Evolutionary conservation across 2,329 filamentous ascomycete genomes (phyloP).

Genomic region (Myriosclerotinia scirpicola): DNA sequence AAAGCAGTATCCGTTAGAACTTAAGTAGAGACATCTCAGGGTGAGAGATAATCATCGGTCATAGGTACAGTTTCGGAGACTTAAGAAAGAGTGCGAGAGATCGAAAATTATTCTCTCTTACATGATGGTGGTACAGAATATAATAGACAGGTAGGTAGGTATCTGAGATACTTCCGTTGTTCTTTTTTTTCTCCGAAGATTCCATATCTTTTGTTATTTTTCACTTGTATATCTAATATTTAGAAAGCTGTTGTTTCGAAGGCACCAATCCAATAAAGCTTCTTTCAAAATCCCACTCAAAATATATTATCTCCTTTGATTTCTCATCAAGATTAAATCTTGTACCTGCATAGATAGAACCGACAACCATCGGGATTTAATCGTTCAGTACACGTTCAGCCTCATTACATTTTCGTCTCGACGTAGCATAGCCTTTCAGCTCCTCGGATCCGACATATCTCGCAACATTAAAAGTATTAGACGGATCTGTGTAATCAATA

Average conservation of each 20-base stretch:
- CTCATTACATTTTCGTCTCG: not conserved
- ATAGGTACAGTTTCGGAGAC: not conserved
- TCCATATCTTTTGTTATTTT: not conserved
- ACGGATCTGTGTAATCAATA: not conserved
- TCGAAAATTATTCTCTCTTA: not conserved
- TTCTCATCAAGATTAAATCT: not conserved
- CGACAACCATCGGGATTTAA: not conserved
- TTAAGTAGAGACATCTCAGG: constrained; percentile 1
- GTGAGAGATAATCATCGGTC: not conserved
- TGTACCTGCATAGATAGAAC: constrained; percentile 16
- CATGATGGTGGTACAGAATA: not conserved
- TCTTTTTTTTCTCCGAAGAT: not conserved
- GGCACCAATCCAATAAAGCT: not conserved
- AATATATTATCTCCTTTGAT: not conserved
- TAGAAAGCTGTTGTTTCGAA: constrained; percentile 1
- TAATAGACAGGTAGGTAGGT: not conserved
- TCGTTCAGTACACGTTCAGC: not conserved
- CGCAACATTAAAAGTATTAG: not conserved
- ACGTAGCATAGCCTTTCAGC: not conserved
- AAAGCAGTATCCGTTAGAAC: no score
- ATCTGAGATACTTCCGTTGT: not conserved
- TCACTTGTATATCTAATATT: not conserved
- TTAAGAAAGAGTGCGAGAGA: not conserved
- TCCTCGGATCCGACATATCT: not conserved
- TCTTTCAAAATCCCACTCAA: not conserved